Evolutionary conservation across 805 yeast genomes (phyloP), one percentile per base, ranked within the genome.

Genomic region (Metschnikowia orientalis): DNA sequence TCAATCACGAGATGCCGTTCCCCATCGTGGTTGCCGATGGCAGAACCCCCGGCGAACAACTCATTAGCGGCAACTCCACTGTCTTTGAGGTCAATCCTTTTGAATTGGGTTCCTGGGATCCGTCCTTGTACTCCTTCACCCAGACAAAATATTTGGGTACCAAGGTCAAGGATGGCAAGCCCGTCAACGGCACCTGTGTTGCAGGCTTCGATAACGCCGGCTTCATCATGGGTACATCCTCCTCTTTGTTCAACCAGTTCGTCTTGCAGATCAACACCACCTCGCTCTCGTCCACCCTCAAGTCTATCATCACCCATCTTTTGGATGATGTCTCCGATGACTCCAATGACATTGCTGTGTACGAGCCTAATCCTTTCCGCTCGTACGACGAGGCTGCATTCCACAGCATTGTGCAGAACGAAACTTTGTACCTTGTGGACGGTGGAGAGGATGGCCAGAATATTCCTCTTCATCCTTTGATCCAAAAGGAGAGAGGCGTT

Each of bases 31-130:
- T 61, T 15, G 55, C 67, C 2, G 56, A 58, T 38, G 65, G 63
- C n/a, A 55, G 65, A 45, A 54, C 61, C 8, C 69, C 67, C 3
- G 58, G 56, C 15, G 40, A 56, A 2, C 34, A 30, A 8, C 43
- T 58, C 33, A 48, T 57, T 23, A 51, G 55, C 42, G 55, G 51
- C 2, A 61, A 63, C 44, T 61, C 69, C 15, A 61, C 69, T 1
- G 55, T 64, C 9, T 50, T 63, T 34, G 71, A 64, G 49, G 35
- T 61, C 35, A 59, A 50, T 30, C 65, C 71, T 4, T 63, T 32
- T 41, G 71, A 64, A 44, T 37, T 87, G 50, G 96, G 96, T 9
- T 79, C 94, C 4, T 87, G 95, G 95, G 96, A 88, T 52, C 82
- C 86, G 9, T 64, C 81, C 1, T 58, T 84, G 34, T 65, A 71